phyloP scores from a whole-genome alignment of 306 rosid genomes.

The Lathyrus aphaca region DNA sequence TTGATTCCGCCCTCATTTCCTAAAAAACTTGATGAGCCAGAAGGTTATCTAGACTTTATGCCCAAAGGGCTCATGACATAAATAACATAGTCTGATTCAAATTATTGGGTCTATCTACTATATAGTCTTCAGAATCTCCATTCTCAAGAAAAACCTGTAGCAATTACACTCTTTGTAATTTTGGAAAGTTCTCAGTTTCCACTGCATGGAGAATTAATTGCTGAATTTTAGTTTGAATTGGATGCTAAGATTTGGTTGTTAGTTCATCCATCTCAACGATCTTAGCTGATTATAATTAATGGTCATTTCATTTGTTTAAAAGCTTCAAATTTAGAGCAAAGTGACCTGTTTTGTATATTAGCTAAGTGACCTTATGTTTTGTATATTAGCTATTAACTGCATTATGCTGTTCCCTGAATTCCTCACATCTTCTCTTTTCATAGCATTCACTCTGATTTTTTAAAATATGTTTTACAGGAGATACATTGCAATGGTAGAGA shows the following conservation, averaged over 20 bases:
- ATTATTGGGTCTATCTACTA: not conserved
- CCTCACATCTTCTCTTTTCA: not conserved
- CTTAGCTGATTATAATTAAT: slow-evolving; percentile 23
- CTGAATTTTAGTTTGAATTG: not conserved
- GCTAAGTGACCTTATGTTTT: not conserved
- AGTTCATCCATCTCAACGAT: slow-evolving; percentile 1
- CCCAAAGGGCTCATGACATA: not conserved
- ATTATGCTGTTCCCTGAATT: slow-evolving; percentile 3
- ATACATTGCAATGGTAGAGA: slow-evolving; percentile 86
- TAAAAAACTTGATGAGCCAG: not conserved
- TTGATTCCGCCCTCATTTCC: not conserved
- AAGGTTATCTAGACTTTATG: not conserved
- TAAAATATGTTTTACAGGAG: slow-evolving; percentile 68
- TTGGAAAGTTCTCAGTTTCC: not conserved
- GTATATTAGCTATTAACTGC: not conserved
- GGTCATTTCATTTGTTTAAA: slow-evolving; percentile 14
- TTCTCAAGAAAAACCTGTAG: slow-evolving; percentile 8
- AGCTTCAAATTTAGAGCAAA: not conserved
- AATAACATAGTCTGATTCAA: slow-evolving; percentile 4
- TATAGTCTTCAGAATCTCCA: not conserved
- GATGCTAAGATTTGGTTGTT: slow-evolving; percentile 4
- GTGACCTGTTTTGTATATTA: not conserved
- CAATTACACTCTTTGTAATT: not conserved
- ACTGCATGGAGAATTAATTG: not conserved
- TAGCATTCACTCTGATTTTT: slow-evolving; percentile 26